Evolutionary conservation across 2,329 filamentous ascomycete species (phyloP).

Genomic region (Scleromitrula shiraiana): DNA sequence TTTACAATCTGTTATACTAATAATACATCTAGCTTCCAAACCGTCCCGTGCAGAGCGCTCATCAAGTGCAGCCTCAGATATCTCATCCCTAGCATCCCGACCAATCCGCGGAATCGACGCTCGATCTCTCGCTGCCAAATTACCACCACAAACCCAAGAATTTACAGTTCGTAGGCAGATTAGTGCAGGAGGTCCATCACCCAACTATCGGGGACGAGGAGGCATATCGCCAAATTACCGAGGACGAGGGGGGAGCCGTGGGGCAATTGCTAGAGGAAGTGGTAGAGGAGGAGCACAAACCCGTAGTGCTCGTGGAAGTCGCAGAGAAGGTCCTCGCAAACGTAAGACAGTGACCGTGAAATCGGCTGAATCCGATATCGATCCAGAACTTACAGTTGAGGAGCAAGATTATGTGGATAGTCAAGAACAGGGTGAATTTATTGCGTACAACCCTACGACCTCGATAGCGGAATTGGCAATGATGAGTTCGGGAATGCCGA

Average conservation of each 20-base stretch:
- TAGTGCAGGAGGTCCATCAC: background rate
- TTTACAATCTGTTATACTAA: too few relatives aligned
- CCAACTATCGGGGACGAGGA: slow-evolving; percentile 5
- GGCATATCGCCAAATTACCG: background rate
- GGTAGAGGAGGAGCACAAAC: background rate
- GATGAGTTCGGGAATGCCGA: slow-evolving; percentile 20
- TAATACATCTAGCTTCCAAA: background rate
- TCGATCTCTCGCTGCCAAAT: slow-evolving; percentile 27
- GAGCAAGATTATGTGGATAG: slow-evolving; percentile 21
- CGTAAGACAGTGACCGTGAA: background rate
- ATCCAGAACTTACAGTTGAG: slow-evolving; percentile 17
- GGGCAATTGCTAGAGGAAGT: background rate
- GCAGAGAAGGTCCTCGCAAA: slow-evolving; percentile 1
- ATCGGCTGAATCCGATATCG: slow-evolving; percentile 4
- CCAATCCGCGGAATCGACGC: slow-evolving; percentile 26
- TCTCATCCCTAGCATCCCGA: slow-evolving; percentile 22
- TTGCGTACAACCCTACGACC: slow-evolving; percentile 23
- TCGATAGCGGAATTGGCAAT: slow-evolving; percentile 16
- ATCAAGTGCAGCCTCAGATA: slow-evolving; percentile 21
- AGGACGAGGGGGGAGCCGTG: slow-evolving; percentile 15
- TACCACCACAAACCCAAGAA: slow-evolving; percentile 13
- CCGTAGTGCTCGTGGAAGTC: slow-evolving; percentile 3
- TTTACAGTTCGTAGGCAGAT: slow-evolving; percentile 15
- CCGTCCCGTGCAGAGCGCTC: slow-evolving; percentile 15
- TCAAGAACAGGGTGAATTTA: slow-evolving; percentile 19